Evolutionary conservation across 2,329 filamentous ascomycete genomes (phyloP).

Genomic region (Cladobotryum mycophilum): DNA sequence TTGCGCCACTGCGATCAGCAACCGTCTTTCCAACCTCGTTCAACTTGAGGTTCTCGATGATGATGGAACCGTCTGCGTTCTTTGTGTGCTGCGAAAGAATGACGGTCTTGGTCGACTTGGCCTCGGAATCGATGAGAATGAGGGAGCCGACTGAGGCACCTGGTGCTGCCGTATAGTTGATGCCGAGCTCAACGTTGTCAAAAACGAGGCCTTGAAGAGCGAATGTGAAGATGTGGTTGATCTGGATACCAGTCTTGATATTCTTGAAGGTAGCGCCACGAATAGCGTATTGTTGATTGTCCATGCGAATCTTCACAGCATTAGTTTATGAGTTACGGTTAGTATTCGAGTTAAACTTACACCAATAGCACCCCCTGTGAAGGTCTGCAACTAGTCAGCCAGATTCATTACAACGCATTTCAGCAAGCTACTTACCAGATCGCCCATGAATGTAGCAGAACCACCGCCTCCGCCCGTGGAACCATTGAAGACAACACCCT

Average conservation of each 20-base stretch:
- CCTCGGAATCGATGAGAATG: slow-evolving; percentile 12
- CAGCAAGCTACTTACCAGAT: neutral
- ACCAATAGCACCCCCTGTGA: slow-evolving; percentile 8
- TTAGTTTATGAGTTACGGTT: neutral
- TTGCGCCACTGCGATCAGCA: slow-evolving; percentile 2
- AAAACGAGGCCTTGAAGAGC: slow-evolving; percentile 11
- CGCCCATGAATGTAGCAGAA: slow-evolving; percentile 13
- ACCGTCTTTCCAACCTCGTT: slow-evolving; percentile 4
- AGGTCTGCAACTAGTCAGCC: neutral
- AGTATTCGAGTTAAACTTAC: neutral
- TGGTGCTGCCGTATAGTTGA: slow-evolving; percentile 12
- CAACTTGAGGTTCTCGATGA: slow-evolving; percentile 13
- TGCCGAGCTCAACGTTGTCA: slow-evolving; percentile 10
- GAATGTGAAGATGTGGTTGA: slow-evolving; percentile 12
- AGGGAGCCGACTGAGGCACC: slow-evolving; percentile 11
- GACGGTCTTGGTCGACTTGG: slow-evolving; percentile 8
- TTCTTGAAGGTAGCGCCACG: slow-evolving; percentile 11
- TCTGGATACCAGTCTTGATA: slow-evolving; percentile 10
- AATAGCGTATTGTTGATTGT: slow-evolving; percentile 14
- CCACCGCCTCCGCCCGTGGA: slow-evolving; percentile 10
- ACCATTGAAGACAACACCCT: slow-evolving; percentile 13
- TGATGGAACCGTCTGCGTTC: slow-evolving; percentile 12
- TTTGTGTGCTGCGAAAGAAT: slow-evolving; percentile 12
- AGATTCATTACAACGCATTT: neutral
- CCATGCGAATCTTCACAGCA: slow-evolving; percentile 7